Evolutionary conservation across 768 basidiomycete genomes (phyloP).

Genomic region (Tephrocybe sp.): DNA sequence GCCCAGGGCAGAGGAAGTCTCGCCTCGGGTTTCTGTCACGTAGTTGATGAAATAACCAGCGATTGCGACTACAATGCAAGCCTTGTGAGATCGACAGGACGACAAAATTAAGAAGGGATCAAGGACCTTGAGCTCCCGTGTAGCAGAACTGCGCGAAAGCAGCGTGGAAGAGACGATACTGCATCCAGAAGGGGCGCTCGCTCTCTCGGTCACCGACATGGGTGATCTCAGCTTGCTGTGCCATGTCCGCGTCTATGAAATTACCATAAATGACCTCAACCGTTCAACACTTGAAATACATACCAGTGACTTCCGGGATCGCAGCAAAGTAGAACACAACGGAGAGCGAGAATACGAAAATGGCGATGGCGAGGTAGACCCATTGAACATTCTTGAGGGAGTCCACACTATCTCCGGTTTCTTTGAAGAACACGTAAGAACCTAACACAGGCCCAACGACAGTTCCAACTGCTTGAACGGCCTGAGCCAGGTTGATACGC

Average conservation of each 20-base stretch:
- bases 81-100: background rate
- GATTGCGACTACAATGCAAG: constrained; percentile 23
- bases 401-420: constrained; percentile 27
- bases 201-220: constrained; percentile 26
- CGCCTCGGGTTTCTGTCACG: constrained; percentile 24
- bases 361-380: constrained; percentile 32
- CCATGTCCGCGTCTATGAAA: constrained; percentile 30
- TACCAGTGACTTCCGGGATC: constrained; percentile 34
- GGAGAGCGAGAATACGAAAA: constrained; percentile 31
- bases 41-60: constrained; percentile 35
- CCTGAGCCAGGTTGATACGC: constrained; percentile 33
- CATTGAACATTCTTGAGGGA: constrained; percentile 32
- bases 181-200: constrained; percentile 26
- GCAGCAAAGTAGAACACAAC: constrained; percentile 30
- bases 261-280: background rate
- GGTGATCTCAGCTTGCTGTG: constrained; percentile 30
- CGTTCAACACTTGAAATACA: background rate
- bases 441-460: constrained; percentile 33
- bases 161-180: constrained; percentile 30
- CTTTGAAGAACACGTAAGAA: constrained; percentile 32
- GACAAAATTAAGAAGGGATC: background rate
- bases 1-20: constrained; percentile 22
- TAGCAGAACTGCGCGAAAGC: constrained; percentile 33
- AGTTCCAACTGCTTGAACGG: constrained; percentile 30
- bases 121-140: constrained; percentile 28